phyloP scores from a whole-genome alignment of 2,329 filamentous ascomycete species.

The Phaeoacremonium minimum region DNA sequence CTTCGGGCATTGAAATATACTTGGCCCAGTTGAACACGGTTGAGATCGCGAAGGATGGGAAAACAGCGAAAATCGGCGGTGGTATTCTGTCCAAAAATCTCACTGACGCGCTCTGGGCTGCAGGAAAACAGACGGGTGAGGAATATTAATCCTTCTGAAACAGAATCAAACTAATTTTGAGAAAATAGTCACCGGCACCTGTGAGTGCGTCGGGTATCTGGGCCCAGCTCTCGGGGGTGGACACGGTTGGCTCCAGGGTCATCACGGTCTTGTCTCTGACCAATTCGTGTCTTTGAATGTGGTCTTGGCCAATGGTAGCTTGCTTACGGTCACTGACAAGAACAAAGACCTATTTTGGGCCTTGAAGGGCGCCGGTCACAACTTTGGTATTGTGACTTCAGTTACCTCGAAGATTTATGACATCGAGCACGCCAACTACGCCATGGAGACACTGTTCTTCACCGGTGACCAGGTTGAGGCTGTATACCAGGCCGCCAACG shows the following conservation, averaged over 20 bases:
- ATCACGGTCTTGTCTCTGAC: conserved; percentile 47
- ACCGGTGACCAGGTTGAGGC: conserved; percentile 38
- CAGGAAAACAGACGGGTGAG: conserved; percentile 44
- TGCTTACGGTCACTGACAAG: conserved; percentile 27
- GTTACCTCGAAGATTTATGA: conserved; percentile 41
- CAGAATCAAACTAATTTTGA: too few relatives aligned
- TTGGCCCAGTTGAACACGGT: conserved; percentile 38
- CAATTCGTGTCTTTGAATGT: conserved; percentile 47
- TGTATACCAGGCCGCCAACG: conserved; percentile 37
- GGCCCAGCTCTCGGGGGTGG: conserved; percentile 52
- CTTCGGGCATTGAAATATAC: conserved; percentile 45
- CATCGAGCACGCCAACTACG: conserved; percentile 25
- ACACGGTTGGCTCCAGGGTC: conserved; percentile 49
- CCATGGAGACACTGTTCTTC: conserved; percentile 34
- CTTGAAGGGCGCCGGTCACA: conserved; percentile 51
- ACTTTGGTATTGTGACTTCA: conserved; percentile 52
- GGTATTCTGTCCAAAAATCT: conserved; percentile 40
- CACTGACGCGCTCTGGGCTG: conserved; percentile 42
- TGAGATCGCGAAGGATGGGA: conserved; percentile 32
- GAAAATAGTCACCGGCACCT: conserved; percentile 39
- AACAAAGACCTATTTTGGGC: conserved; percentile 54
- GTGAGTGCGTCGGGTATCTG: conserved; percentile 39
- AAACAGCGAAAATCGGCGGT: conserved; percentile 42
- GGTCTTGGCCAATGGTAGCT: conserved; percentile 43
- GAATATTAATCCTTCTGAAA: too few relatives aligned